Conservation (phyloP, 1,284 basidiomycete species). For the Leccinum pachyderme region DNA sequence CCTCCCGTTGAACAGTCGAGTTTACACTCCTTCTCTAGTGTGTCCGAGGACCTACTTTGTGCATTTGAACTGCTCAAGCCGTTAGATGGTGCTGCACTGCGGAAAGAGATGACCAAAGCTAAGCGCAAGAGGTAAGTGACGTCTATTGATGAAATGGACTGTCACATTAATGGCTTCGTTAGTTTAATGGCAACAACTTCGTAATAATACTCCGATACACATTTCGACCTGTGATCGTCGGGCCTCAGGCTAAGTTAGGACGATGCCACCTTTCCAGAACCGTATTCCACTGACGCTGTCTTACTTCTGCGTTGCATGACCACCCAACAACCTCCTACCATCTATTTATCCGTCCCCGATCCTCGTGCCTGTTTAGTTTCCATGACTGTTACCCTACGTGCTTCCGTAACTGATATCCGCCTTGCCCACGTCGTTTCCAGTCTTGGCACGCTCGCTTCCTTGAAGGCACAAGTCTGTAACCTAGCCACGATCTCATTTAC, state of each 20-base stretch:
- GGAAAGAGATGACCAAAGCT: slow-evolving; percentile 99
- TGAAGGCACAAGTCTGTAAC: slow-evolving; percentile 35
- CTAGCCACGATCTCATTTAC: slow-evolving; percentile 32
- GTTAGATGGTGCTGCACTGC: slow-evolving; percentile 89
- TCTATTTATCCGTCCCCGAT: slow-evolving; percentile 4
- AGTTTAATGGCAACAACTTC: slow-evolving; percentile 37
- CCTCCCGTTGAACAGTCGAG: background rate
- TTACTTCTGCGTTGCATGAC: slow-evolving; percentile 25
- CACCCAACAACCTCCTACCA: slow-evolving; percentile 12
- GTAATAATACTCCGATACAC: slow-evolving; percentile 14
- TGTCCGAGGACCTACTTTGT: slow-evolving; percentile 95
- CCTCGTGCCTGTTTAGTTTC: slow-evolving; percentile 15
- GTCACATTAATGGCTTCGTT: slow-evolving; percentile 9
- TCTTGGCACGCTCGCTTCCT: slow-evolving; percentile 28
- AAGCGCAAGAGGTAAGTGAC: slow-evolving; percentile 85
- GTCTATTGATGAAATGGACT: background rate
- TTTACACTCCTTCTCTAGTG: slow-evolving; percentile 46
- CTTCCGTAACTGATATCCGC: slow-evolving; percentile 32
- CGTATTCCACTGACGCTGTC: slow-evolving; percentile 22
- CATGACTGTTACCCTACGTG: slow-evolving; percentile 24
- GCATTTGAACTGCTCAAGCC: slow-evolving; percentile 98
- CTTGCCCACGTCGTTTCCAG: slow-evolving; percentile 13
- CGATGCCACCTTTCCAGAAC: slow-evolving; percentile 8
- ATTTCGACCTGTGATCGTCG: slow-evolving; percentile 4
- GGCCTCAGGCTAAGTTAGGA: slow-evolving; percentile 3